Evolutionary conservation across 805 yeast genomes (phyloP).

Genomic region (Lipomyces chichibuensis): DNA sequence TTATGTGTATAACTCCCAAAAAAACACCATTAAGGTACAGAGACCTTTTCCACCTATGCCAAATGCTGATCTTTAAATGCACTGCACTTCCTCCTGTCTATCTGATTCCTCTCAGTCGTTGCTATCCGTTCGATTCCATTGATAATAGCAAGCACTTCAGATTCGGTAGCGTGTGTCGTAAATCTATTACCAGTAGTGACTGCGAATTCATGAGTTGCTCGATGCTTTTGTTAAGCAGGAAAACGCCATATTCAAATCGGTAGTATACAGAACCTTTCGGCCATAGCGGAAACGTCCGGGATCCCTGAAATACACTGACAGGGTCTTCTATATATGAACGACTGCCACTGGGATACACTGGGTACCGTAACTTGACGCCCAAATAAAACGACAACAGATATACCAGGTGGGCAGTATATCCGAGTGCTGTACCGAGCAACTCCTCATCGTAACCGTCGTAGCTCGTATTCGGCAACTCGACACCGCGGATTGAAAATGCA

Average conservation of each 20-base stretch:
- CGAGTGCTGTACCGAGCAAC: slow-evolving; percentile 49
- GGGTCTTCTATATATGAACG: slow-evolving; percentile 55
- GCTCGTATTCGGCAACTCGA: slow-evolving; percentile 41
- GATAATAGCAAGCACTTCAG: slow-evolving; percentile 35
- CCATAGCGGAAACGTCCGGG: slow-evolving; percentile 54
- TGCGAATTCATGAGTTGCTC: slow-evolving; percentile 50
- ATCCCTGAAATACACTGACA: slow-evolving; percentile 49
- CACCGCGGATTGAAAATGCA: slow-evolving; percentile 45
- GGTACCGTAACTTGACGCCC: slow-evolving; percentile 54
- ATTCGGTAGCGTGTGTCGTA: slow-evolving; percentile 37
- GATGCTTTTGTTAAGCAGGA: slow-evolving; percentile 52
- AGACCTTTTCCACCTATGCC: not conserved
- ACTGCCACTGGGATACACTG: slow-evolving; percentile 53
- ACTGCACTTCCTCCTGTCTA: not conserved
- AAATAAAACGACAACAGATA: slow-evolving; percentile 49
- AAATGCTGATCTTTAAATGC: not conserved
- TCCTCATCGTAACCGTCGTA: slow-evolving; percentile 35
- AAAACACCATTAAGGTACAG: not conserved
- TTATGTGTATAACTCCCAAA: slow-evolving; percentile 1
- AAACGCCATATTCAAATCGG: slow-evolving; percentile 56
- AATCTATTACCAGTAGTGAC: slow-evolving; percentile 33
- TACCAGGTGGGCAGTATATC: slow-evolving; percentile 52
- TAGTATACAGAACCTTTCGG: slow-evolving; percentile 50
- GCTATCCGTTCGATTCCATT: slow-evolving; percentile 23
- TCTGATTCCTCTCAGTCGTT: not conserved